Evolutionary conservation across 768 basidiomycete genomes (phyloP), one percentile per base, ranked within the genome.

Genomic region (Ramaria rubella): DNA sequence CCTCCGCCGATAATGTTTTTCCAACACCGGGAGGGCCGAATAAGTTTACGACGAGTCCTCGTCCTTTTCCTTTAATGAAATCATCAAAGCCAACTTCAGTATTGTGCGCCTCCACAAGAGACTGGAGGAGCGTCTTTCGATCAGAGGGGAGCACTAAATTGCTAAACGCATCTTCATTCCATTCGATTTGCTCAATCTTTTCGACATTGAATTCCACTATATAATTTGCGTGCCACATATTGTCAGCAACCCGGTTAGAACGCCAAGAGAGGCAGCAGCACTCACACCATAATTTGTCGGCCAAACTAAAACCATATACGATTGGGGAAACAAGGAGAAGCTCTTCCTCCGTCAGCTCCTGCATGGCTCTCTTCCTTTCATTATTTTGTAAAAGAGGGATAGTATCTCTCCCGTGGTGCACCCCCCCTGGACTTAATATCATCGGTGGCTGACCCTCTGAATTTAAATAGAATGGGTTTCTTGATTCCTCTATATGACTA

Each of bases 61-160:
- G 79, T 0, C 82, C 83, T 63, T 85, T 84, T 33, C 81, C 82
- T 62, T 77, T 78, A 66, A 84, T 79, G 58, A 83, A 81, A 58
- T 84, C 82, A 53, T 81, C 79, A 60, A 81, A 77, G 17, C 76
- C 78, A 5, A 77, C 62, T 57, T 76, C 76, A 15, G 70, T 70
- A 62, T 79, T 78, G 60, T 83, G 81, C 1, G 80, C 76, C 60
- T 81, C 80, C n/a, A 82, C 76, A 2, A 82, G 74, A 2, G 81
- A 79, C 49, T 76, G 77, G 23, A 82, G 70, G 2, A 83, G 75
- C 15, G 75, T 69, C 68, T 82, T 84, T 42, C 77, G 74, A 38
- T 73, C 75, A 3, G 69, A 62, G 7, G 79, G 77, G n/a, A 85
- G 74, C 11, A 83, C 81, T 30, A 84, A 75, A 59, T 80, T 78